Conservation (phyloP, 2,329 filamentous ascomycete genomes). For the Daldinia sp. region DNA sequence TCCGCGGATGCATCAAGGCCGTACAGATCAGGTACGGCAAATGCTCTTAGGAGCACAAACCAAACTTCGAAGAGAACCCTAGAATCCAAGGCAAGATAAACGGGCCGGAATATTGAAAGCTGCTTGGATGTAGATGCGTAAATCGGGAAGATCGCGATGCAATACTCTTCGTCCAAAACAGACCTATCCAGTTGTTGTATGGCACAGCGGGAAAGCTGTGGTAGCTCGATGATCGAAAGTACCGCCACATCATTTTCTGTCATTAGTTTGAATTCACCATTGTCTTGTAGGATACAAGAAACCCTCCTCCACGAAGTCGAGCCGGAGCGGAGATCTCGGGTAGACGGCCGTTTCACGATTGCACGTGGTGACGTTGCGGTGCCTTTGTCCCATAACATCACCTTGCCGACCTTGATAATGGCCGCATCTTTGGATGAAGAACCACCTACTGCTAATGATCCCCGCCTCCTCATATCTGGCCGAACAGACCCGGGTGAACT, state of each 20-base stretch:
- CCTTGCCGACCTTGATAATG: slow-evolving; percentile 94
- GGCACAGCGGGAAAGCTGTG: slow-evolving; percentile 86
- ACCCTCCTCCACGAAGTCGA: slow-evolving; percentile 82
- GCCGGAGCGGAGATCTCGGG: slow-evolving; percentile 61
- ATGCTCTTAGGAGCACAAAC: slow-evolving; percentile 90
- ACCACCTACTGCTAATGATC: slow-evolving; percentile 49
- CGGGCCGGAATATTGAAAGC: slow-evolving; percentile 81
- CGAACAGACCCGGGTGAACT: slow-evolving; percentile 50
- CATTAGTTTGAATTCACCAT: slow-evolving; percentile 91
- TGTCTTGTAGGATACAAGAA: slow-evolving; percentile 92
- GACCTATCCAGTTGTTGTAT: slow-evolving; percentile 90
- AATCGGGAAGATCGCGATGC: slow-evolving; percentile 93
- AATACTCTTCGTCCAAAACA: slow-evolving; percentile 91
- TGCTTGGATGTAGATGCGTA: slow-evolving; percentile 80
- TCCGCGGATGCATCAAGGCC: slow-evolving; percentile 61
- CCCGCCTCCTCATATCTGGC: slow-evolving; percentile 55
- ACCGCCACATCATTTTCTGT: slow-evolving; percentile 84
- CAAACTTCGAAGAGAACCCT: slow-evolving; percentile 95
- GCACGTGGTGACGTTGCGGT: slow-evolving; percentile 61
- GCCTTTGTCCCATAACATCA: slow-evolving; percentile 90
- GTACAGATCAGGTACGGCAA: slow-evolving; percentile 91
- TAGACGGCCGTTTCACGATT: slow-evolving; percentile 65
- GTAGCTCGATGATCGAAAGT: slow-evolving; percentile 84
- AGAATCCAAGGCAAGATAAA: slow-evolving; percentile 87
- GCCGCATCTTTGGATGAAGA: slow-evolving; percentile 68